A percentile compares a stretch with the other conserved stretches of the same genome.
These are phyloP conservation scores for Neophaeococcomyces aloes DNA, from an alignment of 2,329 filamentous ascomycete species.

Conservation along the genomic window DNA sequence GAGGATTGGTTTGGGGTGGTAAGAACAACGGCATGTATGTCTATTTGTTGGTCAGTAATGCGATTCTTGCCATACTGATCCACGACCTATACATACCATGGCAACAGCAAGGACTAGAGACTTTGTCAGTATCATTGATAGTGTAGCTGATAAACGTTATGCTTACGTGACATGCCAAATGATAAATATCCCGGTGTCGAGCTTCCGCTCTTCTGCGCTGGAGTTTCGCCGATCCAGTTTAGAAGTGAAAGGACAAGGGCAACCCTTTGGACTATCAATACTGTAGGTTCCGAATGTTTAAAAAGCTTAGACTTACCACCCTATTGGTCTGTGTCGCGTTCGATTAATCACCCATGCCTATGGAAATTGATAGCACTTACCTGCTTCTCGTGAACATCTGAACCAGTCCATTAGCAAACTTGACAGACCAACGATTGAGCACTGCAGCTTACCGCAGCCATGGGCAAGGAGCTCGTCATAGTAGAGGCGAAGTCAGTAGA, in stretches of 20 bases:
- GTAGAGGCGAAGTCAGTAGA: constrained; percentile 58
- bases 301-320: constrained; percentile 40
- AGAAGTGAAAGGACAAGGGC: constrained; percentile 39
- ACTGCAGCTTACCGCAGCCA: constrained; percentile 60
- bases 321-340: constrained; percentile 44
- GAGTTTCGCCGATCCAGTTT: constrained; percentile 38
- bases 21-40: constrained; percentile 57
- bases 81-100: constrained; percentile 30
- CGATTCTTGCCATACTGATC: constrained; percentile 2
- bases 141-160: background rate
- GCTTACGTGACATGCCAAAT: constrained; percentile 67
- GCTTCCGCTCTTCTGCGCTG: constrained; percentile 47
- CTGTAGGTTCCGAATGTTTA: background rate
- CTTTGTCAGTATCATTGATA: constrained; percentile 6
- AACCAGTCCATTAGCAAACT: constrained; percentile 15
- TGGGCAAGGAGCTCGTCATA: constrained; percentile 71
- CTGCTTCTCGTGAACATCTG: constrained; percentile 85
- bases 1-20: constrained; percentile 38
- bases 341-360: constrained; percentile 13
- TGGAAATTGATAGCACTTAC: constrained; percentile 34
- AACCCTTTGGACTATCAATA: constrained; percentile 27
- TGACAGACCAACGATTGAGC: constrained; percentile 5
- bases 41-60: constrained; percentile 27
- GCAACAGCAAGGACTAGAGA: constrained; percentile 50
- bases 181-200: constrained; percentile 64